Evolutionary conservation across 2,329 filamentous ascomycete genomes (phyloP).

Genomic region (Clarireedia homoeocarpa): DNA sequence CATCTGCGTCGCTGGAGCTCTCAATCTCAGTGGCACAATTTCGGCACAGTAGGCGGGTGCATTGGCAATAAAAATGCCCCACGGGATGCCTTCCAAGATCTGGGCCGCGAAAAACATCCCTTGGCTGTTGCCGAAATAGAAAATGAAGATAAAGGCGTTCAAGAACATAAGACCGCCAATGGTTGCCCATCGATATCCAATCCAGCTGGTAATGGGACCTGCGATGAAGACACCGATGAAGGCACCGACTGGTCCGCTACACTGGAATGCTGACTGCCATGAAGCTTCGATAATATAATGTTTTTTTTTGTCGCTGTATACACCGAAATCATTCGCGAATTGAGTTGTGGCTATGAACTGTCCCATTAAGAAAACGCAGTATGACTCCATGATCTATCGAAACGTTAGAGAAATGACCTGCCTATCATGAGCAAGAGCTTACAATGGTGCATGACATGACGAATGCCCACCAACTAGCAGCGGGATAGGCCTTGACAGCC

Average conservation of each 20-base stretch:
- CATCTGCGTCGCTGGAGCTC: slow-evolving; percentile 53
- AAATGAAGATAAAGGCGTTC: slow-evolving; percentile 37
- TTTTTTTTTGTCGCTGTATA: not conserved
- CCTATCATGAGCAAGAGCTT: slow-evolving; percentile 12
- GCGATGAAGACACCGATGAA: slow-evolving; percentile 52
- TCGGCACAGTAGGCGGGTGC: slow-evolving; percentile 55
- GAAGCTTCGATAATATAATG: slow-evolving; percentile 38
- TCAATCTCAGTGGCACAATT: slow-evolving; percentile 50
- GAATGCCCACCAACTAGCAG: slow-evolving; percentile 47
- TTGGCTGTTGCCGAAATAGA: slow-evolving; percentile 36
- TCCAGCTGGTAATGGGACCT: slow-evolving; percentile 49
- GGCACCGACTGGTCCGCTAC: slow-evolving; percentile 48
- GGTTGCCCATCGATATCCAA: slow-evolving; percentile 54
- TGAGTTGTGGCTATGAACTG: slow-evolving; percentile 46
- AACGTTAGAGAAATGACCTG: slow-evolving; percentile 11
- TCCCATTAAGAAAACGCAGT: slow-evolving; percentile 53
- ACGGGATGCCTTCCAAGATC: slow-evolving; percentile 53
- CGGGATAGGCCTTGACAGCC: slow-evolving; percentile 44
- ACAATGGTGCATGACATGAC: slow-evolving; percentile 50
- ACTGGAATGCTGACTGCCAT: slow-evolving; percentile 52
- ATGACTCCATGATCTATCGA: slow-evolving; percentile 53
- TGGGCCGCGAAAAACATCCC: slow-evolving; percentile 44
- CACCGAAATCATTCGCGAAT: slow-evolving; percentile 31
- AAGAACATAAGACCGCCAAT: slow-evolving; percentile 46
- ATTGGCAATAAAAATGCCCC: slow-evolving; percentile 60